Percentiles rank a stretch among this genome's conserved stretches.
Evolutionary conservation across 108 stramenopile species (phyloP).

Genomic region (Pseudonitzschia multistriata): DNA sequence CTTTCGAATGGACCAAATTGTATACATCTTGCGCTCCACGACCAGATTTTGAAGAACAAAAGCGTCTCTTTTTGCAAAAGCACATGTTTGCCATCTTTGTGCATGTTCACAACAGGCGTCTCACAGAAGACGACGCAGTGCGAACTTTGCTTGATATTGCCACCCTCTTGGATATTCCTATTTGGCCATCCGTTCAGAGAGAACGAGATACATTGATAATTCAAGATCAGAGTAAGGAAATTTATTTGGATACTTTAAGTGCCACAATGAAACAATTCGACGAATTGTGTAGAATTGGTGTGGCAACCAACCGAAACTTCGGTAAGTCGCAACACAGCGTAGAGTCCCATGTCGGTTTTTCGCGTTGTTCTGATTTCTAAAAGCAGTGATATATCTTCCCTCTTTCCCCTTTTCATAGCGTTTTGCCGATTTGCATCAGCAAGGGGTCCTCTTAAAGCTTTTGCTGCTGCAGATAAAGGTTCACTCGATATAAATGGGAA

Average conservation of each 20-base stretch:
- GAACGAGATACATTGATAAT: conserved; percentile 30
- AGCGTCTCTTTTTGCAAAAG: conserved; percentile 27
- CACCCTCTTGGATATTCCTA: conserved; percentile 26
- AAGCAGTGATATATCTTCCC: background rate
- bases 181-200: conserved; percentile 1
- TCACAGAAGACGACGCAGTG: conserved; percentile 25
- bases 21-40: background rate
- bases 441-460: conserved; percentile 3
- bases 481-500: conserved; percentile 10
- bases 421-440: conserved; percentile 26
- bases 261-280: conserved; percentile 13
- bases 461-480: conserved; percentile 13
- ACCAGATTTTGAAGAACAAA: conserved; percentile 25
- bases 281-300: conserved; percentile 22
- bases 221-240: conserved; percentile 7
- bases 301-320: conserved; percentile 25
- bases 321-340: conserved; percentile 6
- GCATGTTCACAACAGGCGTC: conserved; percentile 31
- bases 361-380: background rate
- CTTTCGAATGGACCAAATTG: conserved; percentile 32
- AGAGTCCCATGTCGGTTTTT: background rate
- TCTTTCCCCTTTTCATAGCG: background rate
- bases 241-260: conserved; percentile 9
- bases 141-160: conserved; percentile 34
- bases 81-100: conserved; percentile 32